Conservation (phyloP, 306 rosid genomes). For the Pueraria montana region DNA sequence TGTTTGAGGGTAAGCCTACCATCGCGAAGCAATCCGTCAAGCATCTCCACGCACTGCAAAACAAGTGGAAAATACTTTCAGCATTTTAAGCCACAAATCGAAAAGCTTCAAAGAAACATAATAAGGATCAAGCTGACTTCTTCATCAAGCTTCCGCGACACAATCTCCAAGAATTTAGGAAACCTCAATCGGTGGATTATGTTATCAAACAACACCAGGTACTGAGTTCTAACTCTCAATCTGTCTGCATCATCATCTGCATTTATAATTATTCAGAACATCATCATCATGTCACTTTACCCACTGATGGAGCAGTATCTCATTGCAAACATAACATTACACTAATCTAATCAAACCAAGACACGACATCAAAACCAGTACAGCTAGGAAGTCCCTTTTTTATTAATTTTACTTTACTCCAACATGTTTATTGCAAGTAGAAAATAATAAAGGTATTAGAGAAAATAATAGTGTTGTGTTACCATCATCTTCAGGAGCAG, state of each 20-base stretch:
- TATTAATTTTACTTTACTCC: background rate
- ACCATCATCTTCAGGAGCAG: background rate
- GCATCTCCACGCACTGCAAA: constrained; percentile 70
- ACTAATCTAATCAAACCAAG: constrained; percentile 14
- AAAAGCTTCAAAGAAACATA: constrained; percentile 35
- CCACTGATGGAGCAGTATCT: background rate
- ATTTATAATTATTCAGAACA: constrained; percentile 28
- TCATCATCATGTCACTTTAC: constrained; percentile 4
- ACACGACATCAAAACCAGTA: background rate
- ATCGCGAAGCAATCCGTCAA: constrained; percentile 86
- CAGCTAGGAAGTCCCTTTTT: background rate
- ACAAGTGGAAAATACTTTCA: constrained; percentile 32
- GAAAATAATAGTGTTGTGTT: background rate
- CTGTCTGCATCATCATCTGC: constrained; percentile 57
- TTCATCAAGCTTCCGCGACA: constrained; percentile 61
- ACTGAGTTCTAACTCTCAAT: constrained; percentile 56
- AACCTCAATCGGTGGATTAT: constrained; percentile 84
- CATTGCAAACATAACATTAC: constrained; percentile 17
- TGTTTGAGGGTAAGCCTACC: constrained; percentile 85
- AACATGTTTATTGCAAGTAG: constrained; percentile 23
- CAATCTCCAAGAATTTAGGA: constrained; percentile 77
- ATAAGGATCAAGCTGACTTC: constrained; percentile 59
- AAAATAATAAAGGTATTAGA: background rate
- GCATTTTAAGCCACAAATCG: constrained; percentile 14
- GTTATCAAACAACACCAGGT: constrained; percentile 74